These are phyloP conservation scores for Hygrophorus russula DNA, from an alignment of 768 basidiomycete genomes.

Conservation along the genomic window DNA sequence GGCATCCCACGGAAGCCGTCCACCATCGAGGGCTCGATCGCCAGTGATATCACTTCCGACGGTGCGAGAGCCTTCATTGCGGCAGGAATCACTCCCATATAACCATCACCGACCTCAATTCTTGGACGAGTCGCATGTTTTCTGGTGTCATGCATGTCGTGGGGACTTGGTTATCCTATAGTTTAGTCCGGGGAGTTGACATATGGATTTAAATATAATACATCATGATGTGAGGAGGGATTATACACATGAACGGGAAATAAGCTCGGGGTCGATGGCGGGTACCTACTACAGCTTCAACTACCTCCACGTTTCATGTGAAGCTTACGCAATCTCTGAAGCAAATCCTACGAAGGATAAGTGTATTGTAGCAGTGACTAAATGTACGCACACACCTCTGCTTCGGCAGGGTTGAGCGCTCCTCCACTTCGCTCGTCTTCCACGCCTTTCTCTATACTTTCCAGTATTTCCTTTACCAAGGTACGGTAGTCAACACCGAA, in stretches of 20 bases:
- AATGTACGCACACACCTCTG: conserved; percentile 44
- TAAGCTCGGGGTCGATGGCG: neutral
- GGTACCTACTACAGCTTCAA: neutral
- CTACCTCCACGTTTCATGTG: conserved; percentile 36
- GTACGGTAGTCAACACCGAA: conserved; percentile 82
- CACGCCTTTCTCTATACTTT: conserved; percentile 68
- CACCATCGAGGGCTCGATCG: conserved; percentile 45
- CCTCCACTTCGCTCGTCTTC: conserved; percentile 59
- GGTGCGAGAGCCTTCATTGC: conserved; percentile 16
- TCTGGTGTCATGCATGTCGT: conserved; percentile 78
- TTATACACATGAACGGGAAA: neutral
- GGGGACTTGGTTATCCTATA: conserved; percentile 75
- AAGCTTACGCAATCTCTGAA: conserved; percentile 41
- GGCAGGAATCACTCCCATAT: conserved; percentile 14
- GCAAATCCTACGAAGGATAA: conserved; percentile 32
- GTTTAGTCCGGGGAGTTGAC: conserved; percentile 1
- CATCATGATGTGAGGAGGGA: neutral
- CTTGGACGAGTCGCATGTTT: conserved; percentile 79
- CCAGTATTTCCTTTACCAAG: conserved; percentile 64
- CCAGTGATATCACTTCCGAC: conserved; percentile 33
- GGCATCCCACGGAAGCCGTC: conserved; percentile 18
- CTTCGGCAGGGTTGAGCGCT: conserved; percentile 54
- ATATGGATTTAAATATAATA: neutral
- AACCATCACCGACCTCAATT: conserved; percentile 52
- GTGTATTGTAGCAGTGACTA: conserved; percentile 8